Evolutionary conservation across 495 filamentous ascomycete genomes (phyloP), one percentile per base, ranked within the genome.

Genomic region (Parathielavia appendiculata): DNA sequence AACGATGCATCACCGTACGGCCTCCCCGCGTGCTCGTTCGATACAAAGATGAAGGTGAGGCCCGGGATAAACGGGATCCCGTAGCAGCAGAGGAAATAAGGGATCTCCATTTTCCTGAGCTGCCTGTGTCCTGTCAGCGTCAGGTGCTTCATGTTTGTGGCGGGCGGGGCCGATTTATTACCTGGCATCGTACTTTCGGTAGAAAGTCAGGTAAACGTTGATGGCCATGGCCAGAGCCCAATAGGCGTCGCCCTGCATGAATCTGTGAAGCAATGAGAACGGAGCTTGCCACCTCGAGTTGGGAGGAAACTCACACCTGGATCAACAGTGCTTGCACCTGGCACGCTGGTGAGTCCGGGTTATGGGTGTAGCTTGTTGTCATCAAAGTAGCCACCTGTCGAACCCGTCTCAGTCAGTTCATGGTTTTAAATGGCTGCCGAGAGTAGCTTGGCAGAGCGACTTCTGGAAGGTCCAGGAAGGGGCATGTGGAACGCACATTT

Each of bases 161-260:
- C 2, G 2, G 26, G 2, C 6, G 6, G 2, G 26, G 2, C 6
- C 26, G 26, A 6, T 30, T 30, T 3, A 2, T 2, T 30, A 30
- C 26, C 26, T 30, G 3, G 26, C 26, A 30, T 30, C 26, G 26
- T 30, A 30, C 26, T 30, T 30, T 30, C 26, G 26, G 70, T 92
- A 93, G 63, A 96, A 91, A 16, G 89, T 92, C 19, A 95, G 74
- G 65, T 89, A 90, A 59, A 96, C 90, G 65, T 95, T 96, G 57
- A 87, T 77, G 3, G 90, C 89, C 91, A 96, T 96, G 49, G 86
- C 86, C 46, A 92, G 76, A 1, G 86, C 86, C 88, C 87, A 91
- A 43, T 86, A 75, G 4, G 89, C 86, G 73, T 95, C 90, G 4
- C 89, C 88, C 1, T 87, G 83, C 71, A 88, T 76, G 56, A 91